Conservation (phyloP, 768 basidiomycete species). For the Cubamyces sp. region DNA sequence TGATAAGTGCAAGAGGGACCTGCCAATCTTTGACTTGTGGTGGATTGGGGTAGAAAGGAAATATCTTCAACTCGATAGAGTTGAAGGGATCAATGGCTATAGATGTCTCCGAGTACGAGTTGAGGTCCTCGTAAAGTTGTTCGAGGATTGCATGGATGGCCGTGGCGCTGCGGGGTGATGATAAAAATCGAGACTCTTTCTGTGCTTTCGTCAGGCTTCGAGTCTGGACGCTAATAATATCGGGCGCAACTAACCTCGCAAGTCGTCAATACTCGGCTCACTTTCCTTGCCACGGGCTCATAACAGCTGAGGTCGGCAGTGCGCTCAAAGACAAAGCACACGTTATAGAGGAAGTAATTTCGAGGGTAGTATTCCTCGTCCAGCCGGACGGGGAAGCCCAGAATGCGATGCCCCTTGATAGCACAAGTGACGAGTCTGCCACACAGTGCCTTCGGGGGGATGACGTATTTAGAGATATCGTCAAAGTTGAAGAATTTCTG, state of each 20-base stretch:
- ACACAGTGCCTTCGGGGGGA: slow-evolving; percentile 84
- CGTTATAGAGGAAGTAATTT: slow-evolving; percentile 90
- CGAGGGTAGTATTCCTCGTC: slow-evolving; percentile 69
- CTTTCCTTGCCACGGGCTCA: slow-evolving; percentile 94
- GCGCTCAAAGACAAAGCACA: slow-evolving; percentile 96
- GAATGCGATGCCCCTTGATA: slow-evolving; percentile 79
- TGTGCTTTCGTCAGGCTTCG: slow-evolving; percentile 34
- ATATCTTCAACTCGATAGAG: slow-evolving; percentile 93
- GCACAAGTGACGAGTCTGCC: slow-evolving; percentile 88
- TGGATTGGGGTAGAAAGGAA: slow-evolving; percentile 96
- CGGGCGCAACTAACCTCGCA: slow-evolving; percentile 72
- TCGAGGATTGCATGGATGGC: slow-evolving; percentile 86
- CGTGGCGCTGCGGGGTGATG: slow-evolving; percentile 65
- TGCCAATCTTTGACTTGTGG: slow-evolving; percentile 91
- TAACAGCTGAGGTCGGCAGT: slow-evolving; percentile 92
- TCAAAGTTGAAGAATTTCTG: slow-evolving; percentile 82
- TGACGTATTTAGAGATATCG: slow-evolving; percentile 92
- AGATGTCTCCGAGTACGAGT: slow-evolving; percentile 95
- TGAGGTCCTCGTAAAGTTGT: slow-evolving; percentile 95
- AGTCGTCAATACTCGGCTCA: slow-evolving; percentile 82
- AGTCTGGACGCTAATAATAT: background rate
- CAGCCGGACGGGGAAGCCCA: slow-evolving; percentile 89
- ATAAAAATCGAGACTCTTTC: slow-evolving; percentile 91
- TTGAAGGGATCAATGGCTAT: slow-evolving; percentile 91
- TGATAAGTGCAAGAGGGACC: slow-evolving; percentile 90